Evolutionary conservation across 2,329 filamentous ascomycete species (phyloP), one percentile per base, ranked within the genome.

Genomic region (Leptodontidium sp.): DNA sequence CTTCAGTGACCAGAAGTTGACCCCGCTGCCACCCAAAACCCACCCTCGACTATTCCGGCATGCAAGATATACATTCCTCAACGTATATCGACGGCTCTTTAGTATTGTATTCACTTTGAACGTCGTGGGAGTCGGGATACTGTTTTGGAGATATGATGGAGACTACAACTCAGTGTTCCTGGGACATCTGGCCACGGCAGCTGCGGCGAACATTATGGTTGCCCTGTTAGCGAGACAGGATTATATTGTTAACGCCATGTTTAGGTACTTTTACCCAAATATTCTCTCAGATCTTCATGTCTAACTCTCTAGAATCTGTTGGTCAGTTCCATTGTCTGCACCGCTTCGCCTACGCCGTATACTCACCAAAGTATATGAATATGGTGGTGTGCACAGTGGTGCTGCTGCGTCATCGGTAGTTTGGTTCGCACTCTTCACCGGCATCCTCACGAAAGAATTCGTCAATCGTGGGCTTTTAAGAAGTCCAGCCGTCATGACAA

Each of bases 51-150:
- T 65, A 12, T 32, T 74, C 26, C 70, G 75, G 7, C 69, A 75
- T 50, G 65, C 69, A 14, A 65, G 75, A 58, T 75, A 79, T 61
- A 74, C 73, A 32, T 78, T 87, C 68, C 80, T 87, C 75, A 86
- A 85, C 67, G 81, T 85, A 40, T 89, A 89, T 74, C 84, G 87
- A 32, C 82, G 84, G 4, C 82, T 89, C 4, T 88, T 89, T 77
- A 84, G 84, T 57, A 63, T 88, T 17, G 80, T 87, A 45, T 84
- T 85, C 70, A 71, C 87, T 52, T 75, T 80, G 69, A 89, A 89
- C 72, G 70, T 84, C 66, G 73, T 82, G 70, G 78, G 80, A 53
- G 76, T 86, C 65, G 72, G 84, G 43, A 71, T 80, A 65, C 72
- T 81, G 49, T 74, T 77, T 15, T 50, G 64, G 11, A 47, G 65